These are phyloP conservation scores for Bonia amplexicaulis DNA, from an alignment of 176 grass and related monocot genomes.

Conservation along the genomic window DNA sequence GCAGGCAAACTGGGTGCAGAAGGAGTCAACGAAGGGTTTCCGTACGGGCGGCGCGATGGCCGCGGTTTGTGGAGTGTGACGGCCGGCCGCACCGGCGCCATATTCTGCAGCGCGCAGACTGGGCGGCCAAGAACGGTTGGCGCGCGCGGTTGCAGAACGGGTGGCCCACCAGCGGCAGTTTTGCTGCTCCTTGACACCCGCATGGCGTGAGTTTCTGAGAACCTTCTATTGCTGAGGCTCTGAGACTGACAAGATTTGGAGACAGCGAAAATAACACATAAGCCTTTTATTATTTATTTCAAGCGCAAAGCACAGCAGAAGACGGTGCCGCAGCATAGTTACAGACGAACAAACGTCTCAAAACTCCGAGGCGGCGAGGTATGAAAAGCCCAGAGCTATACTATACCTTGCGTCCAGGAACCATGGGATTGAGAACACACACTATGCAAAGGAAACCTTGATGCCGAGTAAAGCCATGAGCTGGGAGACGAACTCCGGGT, in stretches of 20 bases:
- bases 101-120: too few species aligned
- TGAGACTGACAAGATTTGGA: not conserved
- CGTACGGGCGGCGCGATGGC: too few species aligned
- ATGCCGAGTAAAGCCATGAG: slow-evolving; percentile 85
- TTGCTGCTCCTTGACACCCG: too few species aligned
- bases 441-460: slow-evolving; percentile 32
- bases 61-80: too few species aligned
- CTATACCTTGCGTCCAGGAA: not conserved
- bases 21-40: too few species aligned
- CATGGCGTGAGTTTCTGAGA: not conserved
- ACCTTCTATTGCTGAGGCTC: not conserved
- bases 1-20: too few species aligned
- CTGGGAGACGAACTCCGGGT: slow-evolving; percentile 82
- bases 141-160: not conserved
- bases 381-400: not conserved
- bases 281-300: not conserved
- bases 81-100: too few species aligned
- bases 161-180: too few species aligned
- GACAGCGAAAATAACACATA: not conserved
- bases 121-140: too few species aligned
- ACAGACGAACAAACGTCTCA: not conserved
- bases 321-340: not conserved
- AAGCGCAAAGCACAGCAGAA: not conserved
- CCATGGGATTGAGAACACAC: not conserved
- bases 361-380: not conserved